Evolutionary conservation across 1,284 basidiomycete genomes (phyloP), one percentile per base, ranked within the genome.

Genomic region (Coniophora puteana): DNA sequence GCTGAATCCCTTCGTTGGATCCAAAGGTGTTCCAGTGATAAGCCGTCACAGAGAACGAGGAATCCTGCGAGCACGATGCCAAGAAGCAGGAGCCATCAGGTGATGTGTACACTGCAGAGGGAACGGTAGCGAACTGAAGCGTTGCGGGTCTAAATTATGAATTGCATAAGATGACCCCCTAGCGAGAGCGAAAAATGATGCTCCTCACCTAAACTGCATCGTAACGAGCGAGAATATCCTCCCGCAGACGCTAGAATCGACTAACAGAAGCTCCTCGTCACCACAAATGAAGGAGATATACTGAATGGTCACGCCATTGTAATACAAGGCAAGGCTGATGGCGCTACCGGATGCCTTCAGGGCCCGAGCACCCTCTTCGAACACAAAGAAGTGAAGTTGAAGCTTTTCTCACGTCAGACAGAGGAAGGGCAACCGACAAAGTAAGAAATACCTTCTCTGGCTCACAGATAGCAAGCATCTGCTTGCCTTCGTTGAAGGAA

Each of bases 21-120:
- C 75, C 74, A 46, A 78, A 76, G 2, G 70, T 74, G 2, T 58
- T 58, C 70, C 71, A 74, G 43, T 78, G 75, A 51, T 69, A 75
- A 5, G 68, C 66, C 11, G 57, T 58, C 5, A 73, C 36, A 4
- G 42, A 35, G 10, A 47, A 18, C 5, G 30, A 38, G 12, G 49
- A 46, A 21, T 49, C 51, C 21, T 48, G 32, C 6, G 33, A 29
- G 18, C 58, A 55, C 8, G 62, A 45, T 10, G 62, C 49, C 14
- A 76, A 42, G 13, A 77, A 55, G 46, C 73, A 76, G 6, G 74
- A 64, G 0, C 72, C 72, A 41, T 78, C 75, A 1, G 75, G 71
- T 3, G 72, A 66, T 0, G 72, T 62, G 46, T 61, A 61, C 8
- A 70, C 48, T 17, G 49, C 48, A 1, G 37, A 30, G 0, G 72